Percentiles rank a stretch among this genome's conserved stretches.
Evolutionary conservation across 345 rosid genomes (phyloP).

Genomic region (Combretum micranthum): DNA sequence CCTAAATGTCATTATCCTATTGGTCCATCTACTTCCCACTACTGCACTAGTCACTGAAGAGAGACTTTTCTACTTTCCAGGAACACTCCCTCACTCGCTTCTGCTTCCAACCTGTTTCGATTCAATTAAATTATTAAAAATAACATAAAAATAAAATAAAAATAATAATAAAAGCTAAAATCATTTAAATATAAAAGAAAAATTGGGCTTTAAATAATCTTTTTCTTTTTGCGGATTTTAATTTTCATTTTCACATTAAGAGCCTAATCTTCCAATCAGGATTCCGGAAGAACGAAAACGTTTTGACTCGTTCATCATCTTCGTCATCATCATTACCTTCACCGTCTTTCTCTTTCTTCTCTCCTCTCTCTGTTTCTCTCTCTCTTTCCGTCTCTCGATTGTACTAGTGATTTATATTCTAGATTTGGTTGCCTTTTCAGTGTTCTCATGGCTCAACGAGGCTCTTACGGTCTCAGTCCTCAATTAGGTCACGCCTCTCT

Average conservation of each 20-base stretch:
- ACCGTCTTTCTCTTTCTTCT: slow-evolving; percentile 1
- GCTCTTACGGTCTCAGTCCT: slow-evolving; percentile 18
- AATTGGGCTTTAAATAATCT: no score
- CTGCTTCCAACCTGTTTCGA: neutral
- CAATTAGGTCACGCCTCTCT: slow-evolving; percentile 14
- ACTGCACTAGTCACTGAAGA: no score
- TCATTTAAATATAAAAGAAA: no score
- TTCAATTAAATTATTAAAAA: no score
- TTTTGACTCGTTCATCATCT: neutral
- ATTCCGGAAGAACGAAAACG: no score
- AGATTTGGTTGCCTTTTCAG: neutral
- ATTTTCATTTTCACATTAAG: no score
- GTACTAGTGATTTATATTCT: neutral
- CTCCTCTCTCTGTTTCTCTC: neutral
- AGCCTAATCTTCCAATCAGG: no score
- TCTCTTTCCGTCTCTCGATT: slow-evolving; percentile 1
- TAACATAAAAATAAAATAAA: no score
- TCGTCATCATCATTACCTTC: neutral
- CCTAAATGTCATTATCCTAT: neutral
- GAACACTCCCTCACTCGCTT: neutral
- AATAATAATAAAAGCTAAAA: no score
- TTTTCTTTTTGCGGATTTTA: no score
- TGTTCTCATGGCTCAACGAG: slow-evolving; percentile 17
- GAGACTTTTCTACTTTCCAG: slow-evolving; percentile 8
- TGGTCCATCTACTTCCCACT: slow-evolving; percentile 1